Percentiles rank a stretch among this genome's conserved stretches.
Conservation (phyloP, 2,329 filamentous ascomycete genomes). For the Exophiala sideris region DNA sequence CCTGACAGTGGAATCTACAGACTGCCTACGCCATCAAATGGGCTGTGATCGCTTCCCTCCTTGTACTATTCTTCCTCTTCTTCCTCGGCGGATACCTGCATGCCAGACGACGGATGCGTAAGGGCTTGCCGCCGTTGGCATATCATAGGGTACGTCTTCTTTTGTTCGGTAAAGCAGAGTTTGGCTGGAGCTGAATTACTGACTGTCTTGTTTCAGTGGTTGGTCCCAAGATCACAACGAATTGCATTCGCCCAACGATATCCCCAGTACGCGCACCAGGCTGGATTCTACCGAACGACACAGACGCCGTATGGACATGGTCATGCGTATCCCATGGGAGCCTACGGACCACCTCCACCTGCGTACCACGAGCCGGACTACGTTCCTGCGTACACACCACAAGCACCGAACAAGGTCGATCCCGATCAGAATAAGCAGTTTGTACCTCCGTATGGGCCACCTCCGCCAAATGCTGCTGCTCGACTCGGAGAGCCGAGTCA, state of each 20-base stretch:
- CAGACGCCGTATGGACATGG: constrained; percentile 14
- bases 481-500: constrained; percentile 8
- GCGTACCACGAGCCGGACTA: constrained; percentile 26
- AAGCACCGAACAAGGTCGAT: constrained; percentile 30
- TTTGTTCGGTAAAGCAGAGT: background rate
- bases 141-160: constrained; percentile 63
- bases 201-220: constrained; percentile 33
- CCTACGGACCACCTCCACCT: constrained; percentile 28
- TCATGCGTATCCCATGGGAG: constrained; percentile 27
- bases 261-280: constrained; percentile 30
- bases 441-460: constrained; percentile 11
- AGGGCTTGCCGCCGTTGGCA: constrained; percentile 61
- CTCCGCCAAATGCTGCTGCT: constrained; percentile 5
- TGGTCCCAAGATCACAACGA: constrained; percentile 40
- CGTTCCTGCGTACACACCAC: constrained; percentile 29
- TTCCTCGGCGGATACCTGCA: constrained; percentile 68
- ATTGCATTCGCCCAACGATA: constrained; percentile 18
- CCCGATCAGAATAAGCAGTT: constrained; percentile 26
- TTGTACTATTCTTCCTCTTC: constrained; percentile 58
- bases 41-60: constrained; percentile 62
- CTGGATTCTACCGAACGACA: constrained; percentile 36
- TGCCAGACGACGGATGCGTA: constrained; percentile 63
- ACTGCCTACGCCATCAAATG: constrained; percentile 67
- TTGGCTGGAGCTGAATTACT: too few relatives aligned
- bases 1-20: constrained; percentile 37